Percentiles rank a stretch among this genome's conserved stretches.
phyloP scores from a whole-genome alignment of 495 filamentous ascomycete genomes.

The Aspergillus homomorphus region DNA sequence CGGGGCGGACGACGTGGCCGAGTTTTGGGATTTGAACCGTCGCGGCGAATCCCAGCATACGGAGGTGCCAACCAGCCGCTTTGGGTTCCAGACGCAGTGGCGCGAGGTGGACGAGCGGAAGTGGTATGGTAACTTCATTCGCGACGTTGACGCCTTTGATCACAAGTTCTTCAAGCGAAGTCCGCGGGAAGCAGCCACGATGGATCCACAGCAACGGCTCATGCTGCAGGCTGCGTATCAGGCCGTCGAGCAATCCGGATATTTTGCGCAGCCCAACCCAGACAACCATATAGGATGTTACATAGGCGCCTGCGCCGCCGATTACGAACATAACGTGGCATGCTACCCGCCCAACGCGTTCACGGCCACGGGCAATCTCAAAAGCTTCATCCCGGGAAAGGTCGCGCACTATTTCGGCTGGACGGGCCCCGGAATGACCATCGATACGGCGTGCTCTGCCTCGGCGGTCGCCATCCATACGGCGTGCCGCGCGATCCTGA shows the following conservation, averaged over 20 bases:
- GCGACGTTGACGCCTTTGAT: slow-evolving; percentile 44
- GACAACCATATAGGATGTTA: slow-evolving; percentile 28
- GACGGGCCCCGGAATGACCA: slow-evolving; percentile 39
- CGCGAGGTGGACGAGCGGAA: slow-evolving; percentile 18
- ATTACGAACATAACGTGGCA: slow-evolving; percentile 39
- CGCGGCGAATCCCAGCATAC: slow-evolving; percentile 39
- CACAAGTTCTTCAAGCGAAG: slow-evolving; percentile 50
- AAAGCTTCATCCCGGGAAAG: slow-evolving; percentile 29
- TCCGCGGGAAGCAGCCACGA: slow-evolving; percentile 39
- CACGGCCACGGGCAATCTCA: slow-evolving; percentile 28
- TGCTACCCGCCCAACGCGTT: slow-evolving; percentile 33
- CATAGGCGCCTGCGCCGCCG: slow-evolving; percentile 24
- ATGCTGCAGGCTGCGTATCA: slow-evolving; percentile 48
- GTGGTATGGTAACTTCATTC: slow-evolving; percentile 47
- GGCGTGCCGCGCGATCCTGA: slow-evolving; percentile 30
- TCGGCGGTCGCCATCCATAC: slow-evolving; percentile 36
- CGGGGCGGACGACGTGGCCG: slow-evolving; percentile 41
- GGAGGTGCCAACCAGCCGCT: slow-evolving; percentile 25
- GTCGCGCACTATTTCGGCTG: slow-evolving; percentile 44
- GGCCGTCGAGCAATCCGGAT: slow-evolving; percentile 41
- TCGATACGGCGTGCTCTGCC: slow-evolving; percentile 49
- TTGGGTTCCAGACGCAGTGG: slow-evolving; percentile 20
- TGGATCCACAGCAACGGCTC: slow-evolving; percentile 52
- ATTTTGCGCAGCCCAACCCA: slow-evolving; percentile 16
- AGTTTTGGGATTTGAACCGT: slow-evolving; percentile 43